These are phyloP conservation scores for Populus nigra DNA, from an alignment of 345 rosid genomes.

Conservation along the genomic window DNA sequence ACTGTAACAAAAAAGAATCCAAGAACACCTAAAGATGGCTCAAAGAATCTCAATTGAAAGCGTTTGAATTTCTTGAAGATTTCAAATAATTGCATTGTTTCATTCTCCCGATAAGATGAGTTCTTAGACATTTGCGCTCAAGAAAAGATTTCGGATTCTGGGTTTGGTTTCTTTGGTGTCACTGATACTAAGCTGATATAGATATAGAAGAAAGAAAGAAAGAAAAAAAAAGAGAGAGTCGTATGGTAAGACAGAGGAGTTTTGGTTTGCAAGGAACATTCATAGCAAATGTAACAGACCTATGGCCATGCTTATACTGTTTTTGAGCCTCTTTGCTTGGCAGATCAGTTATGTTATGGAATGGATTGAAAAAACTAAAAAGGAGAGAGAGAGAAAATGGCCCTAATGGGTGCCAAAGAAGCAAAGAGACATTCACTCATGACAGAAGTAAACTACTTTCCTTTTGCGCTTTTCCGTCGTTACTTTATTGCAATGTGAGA, in stretches of 20 bases:
- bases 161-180: slow-evolving; percentile 12
- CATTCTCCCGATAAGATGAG: slow-evolving; percentile 42
- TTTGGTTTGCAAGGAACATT: slow-evolving; percentile 24
- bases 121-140: slow-evolving; percentile 44
- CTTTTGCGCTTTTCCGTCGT: slow-evolving; percentile 15
- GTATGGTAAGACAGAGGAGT: slow-evolving; percentile 15
- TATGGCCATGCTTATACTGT: background rate
- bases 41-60: slow-evolving; percentile 40
- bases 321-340: slow-evolving; percentile 42
- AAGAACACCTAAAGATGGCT: slow-evolving; percentile 64
- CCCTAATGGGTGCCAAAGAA: slow-evolving; percentile 28
- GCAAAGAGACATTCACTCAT: slow-evolving; percentile 48
- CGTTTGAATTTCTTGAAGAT: slow-evolving; percentile 60
- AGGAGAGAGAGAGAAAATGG: background rate
- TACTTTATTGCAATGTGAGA: slow-evolving; percentile 1
- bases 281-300: slow-evolving; percentile 6
- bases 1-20: slow-evolving; percentile 62
- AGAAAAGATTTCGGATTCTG: slow-evolving; percentile 28
- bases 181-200: background rate
- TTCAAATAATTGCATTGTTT: slow-evolving; percentile 37
- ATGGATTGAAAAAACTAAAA: slow-evolving; percentile 1
- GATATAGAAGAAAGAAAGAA: too few relatives aligned
- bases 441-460: slow-evolving; percentile 17
- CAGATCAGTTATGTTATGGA: slow-evolving; percentile 32
- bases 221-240: background rate